A percentile compares a stretch with the other conserved stretches of the same genome.
These are phyloP conservation scores for Calocybe indica DNA, from an alignment of 768 basidiomycete species.

Conservation along the genomic window DNA sequence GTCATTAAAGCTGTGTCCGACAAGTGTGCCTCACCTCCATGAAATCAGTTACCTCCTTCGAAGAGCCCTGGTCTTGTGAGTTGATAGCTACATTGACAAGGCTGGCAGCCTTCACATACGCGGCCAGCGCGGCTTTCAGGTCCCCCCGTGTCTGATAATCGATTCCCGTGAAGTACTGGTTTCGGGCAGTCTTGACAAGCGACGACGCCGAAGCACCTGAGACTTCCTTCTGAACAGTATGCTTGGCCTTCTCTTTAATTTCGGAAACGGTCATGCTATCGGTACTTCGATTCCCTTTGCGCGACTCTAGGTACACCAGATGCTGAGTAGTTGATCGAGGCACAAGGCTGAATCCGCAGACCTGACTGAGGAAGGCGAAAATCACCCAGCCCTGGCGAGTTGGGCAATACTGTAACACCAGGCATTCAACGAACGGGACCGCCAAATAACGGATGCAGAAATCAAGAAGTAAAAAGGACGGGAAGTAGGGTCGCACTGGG, in stretches of 20 bases:
- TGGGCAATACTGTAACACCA: slow-evolving; percentile 22
- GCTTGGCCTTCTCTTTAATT: slow-evolving; percentile 39
- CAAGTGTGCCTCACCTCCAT: slow-evolving; percentile 45
- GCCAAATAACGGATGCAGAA: slow-evolving; percentile 7
- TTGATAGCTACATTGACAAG: slow-evolving; percentile 56
- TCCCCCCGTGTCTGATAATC: slow-evolving; percentile 52
- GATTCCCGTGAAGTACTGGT: slow-evolving; percentile 48
- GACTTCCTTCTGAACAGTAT: slow-evolving; percentile 42
- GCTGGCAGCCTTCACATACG: slow-evolving; percentile 56
- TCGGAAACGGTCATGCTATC: slow-evolving; percentile 34
- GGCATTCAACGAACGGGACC: slow-evolving; percentile 15
- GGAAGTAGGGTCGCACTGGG: slow-evolving; percentile 4
- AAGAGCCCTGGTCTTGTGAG: slow-evolving; percentile 50
- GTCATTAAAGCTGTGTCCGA: slow-evolving; percentile 4
- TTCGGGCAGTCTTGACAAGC: slow-evolving; percentile 58
- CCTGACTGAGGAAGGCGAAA: slow-evolving; percentile 23
- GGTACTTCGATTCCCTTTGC: slow-evolving; percentile 13
- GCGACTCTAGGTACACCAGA: slow-evolving; percentile 16
- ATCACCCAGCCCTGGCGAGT: slow-evolving; percentile 17
- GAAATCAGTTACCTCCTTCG: slow-evolving; percentile 61
- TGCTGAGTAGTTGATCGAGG: slow-evolving; percentile 12
- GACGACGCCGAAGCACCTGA: slow-evolving; percentile 54
- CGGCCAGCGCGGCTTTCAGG: slow-evolving; percentile 52
- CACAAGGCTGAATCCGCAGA: slow-evolving; percentile 17
- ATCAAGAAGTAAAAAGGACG: slow-evolving; percentile 3